Conservation (phyloP, 257 asterid species). For the Solanum microdontum region DNA sequence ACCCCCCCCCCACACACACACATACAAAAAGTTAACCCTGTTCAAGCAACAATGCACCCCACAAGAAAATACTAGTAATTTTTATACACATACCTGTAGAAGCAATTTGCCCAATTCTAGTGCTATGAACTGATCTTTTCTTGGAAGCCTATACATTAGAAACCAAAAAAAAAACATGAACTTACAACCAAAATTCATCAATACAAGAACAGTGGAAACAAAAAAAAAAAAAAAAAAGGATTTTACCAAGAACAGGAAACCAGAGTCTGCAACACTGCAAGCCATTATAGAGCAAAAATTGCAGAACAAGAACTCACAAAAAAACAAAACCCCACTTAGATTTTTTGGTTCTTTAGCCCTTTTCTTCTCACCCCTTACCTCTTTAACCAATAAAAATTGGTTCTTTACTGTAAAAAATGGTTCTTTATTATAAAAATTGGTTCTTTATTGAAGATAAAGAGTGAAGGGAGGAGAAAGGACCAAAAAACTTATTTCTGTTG, state of each 20-base stretch:
- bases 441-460: background rate
- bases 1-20: too few relatives aligned
- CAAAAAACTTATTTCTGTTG: background rate
- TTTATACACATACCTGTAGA: conserved; percentile 34
- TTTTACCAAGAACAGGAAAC: conserved; percentile 53
- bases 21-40: background rate
- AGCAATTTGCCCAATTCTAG: conserved; percentile 24
- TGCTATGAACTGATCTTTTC: conserved; percentile 39
- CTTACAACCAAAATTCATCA: background rate
- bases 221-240: background rate
- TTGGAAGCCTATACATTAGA: conserved; percentile 35
- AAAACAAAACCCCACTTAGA: background rate
- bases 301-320: background rate
- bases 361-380: background rate
- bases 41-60: background rate
- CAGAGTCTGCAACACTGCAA: conserved; percentile 46
- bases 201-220: background rate
- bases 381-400: background rate
- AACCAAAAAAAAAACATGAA: background rate
- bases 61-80: background rate
- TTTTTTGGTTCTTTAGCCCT: background rate
- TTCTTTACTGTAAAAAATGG: background rate
- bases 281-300: conserved; percentile 31
- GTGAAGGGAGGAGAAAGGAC: background rate
- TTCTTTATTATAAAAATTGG: background rate